phyloP scores from a whole-genome alignment of 495 filamentous ascomycete species.

The Glonium stellatum region DNA sequence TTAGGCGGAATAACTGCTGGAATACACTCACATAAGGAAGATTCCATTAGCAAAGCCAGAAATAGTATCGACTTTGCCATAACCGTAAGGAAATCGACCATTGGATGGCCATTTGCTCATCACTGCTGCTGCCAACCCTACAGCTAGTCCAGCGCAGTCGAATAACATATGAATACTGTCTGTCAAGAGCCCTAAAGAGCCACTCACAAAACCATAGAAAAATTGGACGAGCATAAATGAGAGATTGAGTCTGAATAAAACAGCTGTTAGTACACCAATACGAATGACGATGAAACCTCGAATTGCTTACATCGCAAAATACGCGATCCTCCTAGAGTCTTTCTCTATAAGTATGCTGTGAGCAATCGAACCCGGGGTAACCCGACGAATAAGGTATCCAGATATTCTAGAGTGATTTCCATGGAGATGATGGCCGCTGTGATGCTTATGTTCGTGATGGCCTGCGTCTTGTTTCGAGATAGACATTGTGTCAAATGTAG shows the following conservation, averaged over 20 bases:
- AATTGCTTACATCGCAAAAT: constrained; percentile 76
- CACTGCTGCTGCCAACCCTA: constrained; percentile 89
- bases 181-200: constrained; percentile 86
- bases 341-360: constrained; percentile 83
- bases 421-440: constrained; percentile 40
- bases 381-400: constrained; percentile 55
- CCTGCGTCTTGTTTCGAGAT: constrained; percentile 7
- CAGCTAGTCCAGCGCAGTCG: constrained; percentile 85
- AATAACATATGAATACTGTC: constrained; percentile 99
- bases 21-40: constrained; percentile 69
- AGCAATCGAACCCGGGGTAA: constrained; percentile 64
- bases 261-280: constrained; percentile 9
- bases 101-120: constrained; percentile 96
- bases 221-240: constrained; percentile 92
- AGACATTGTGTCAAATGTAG: constrained; percentile 25
- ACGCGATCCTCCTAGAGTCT: constrained; percentile 92
- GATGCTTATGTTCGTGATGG: constrained; percentile 34
- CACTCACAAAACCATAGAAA: constrained; percentile 85
- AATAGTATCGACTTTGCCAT: constrained; percentile 93
- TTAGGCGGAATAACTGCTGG: background rate
- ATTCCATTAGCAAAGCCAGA: constrained; percentile 96
- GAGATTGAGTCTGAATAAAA: constrained; percentile 68
- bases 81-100: constrained; percentile 83
- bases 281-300: background rate
- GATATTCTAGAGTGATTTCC: constrained; percentile 53